Base-by-base conservation (phyloP, 2,329 filamentous ascomycete genomes). In the Penicillium janthinellum region DNA sequence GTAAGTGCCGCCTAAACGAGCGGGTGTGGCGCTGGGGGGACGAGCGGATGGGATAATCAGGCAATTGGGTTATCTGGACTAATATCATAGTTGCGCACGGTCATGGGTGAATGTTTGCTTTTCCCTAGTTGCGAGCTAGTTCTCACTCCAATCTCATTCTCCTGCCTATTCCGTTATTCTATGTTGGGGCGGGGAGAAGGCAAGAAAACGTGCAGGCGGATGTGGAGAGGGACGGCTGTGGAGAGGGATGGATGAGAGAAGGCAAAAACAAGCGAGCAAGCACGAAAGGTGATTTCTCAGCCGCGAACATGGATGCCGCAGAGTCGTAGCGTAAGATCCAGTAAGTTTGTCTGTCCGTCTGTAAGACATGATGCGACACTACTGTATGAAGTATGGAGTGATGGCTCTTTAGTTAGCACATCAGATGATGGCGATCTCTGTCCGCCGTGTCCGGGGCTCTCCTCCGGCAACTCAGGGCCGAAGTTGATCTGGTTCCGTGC, bases 21-120 rank as follows among this genome's bases (percentile, higher is more conserved):
- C 63, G 63, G 63, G 41, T 64, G 61, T 64, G 63, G 63, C 63
- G 61, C 56, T 28, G 45, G 49, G 42, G 47, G 37, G 41, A 42
- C 47, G n/a, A 12, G 17, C 54, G 53, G 53, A 50, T 52, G 56
- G 54, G 45, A 57, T 25, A 59, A 57, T 57, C 54, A 59, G 42
- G 53, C 62, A 53, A 63, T 63, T 61, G 62, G 60, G 54, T 59
- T 61, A 50, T 63, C 50, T 47, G 10, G 12, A 37, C 50, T 3
- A 55, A 47, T 50, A 57, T 60, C 54, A 38, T 10, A 47, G 14
- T 17, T 47, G 7, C 15, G 25, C 44, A 47, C 22, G 28, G 35
- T 10, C 22, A 2, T 5, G 31, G 31, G 8, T 14, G 14, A 49
- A n/a, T 34, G 35, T 5, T 15, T 6, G 5, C 15, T 34, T 37